A percentile compares a stretch with the other conserved stretches of the same genome.
Conservation (phyloP, 2,329 filamentous ascomycete species). For the Nemania sp. region DNA sequence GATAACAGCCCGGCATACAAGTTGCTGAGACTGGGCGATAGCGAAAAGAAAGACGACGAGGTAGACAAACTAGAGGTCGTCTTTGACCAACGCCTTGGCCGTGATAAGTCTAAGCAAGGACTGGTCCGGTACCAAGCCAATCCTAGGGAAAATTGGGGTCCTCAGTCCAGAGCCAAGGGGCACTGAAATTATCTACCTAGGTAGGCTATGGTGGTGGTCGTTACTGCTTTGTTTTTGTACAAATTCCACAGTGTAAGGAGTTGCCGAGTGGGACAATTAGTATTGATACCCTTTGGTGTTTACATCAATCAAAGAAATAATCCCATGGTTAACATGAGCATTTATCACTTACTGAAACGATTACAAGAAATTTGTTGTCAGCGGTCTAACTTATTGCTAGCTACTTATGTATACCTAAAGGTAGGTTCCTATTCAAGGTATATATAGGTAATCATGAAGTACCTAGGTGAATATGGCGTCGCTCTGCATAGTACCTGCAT, state of each 20-base stretch:
- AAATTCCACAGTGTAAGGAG: constrained; percentile 21
- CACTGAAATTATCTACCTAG: constrained; percentile 63
- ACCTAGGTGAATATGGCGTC: too few relatives aligned
- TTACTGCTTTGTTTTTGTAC: constrained; percentile 13
- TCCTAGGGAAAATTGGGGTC: constrained; percentile 93
- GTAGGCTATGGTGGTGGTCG: neutral
- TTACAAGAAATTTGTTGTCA: too few relatives aligned
- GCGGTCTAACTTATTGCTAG: too few relatives aligned
- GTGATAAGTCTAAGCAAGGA: constrained; percentile 73
- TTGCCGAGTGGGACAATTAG: constrained; percentile 33
- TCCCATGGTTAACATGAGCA: too few relatives aligned
- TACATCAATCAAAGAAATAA: neutral
- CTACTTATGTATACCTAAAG: too few relatives aligned
- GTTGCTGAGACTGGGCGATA: constrained; percentile 67
- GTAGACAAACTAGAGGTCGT: constrained; percentile 58
- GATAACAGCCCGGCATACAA: constrained; percentile 77
- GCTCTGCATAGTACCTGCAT: too few relatives aligned
- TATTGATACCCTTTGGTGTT: constrained; percentile 47
- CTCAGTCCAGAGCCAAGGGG: constrained; percentile 72
- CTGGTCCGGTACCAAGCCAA: constrained; percentile 91
- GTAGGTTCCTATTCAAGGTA: too few relatives aligned
- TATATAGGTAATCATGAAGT: too few relatives aligned
- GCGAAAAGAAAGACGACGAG: constrained; percentile 48
- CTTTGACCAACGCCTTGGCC: constrained; percentile 86
- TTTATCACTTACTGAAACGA: too few relatives aligned